Evolutionary conservation across 306 rosid genomes (phyloP).

Genomic region (Canavalia gladiata): DNA sequence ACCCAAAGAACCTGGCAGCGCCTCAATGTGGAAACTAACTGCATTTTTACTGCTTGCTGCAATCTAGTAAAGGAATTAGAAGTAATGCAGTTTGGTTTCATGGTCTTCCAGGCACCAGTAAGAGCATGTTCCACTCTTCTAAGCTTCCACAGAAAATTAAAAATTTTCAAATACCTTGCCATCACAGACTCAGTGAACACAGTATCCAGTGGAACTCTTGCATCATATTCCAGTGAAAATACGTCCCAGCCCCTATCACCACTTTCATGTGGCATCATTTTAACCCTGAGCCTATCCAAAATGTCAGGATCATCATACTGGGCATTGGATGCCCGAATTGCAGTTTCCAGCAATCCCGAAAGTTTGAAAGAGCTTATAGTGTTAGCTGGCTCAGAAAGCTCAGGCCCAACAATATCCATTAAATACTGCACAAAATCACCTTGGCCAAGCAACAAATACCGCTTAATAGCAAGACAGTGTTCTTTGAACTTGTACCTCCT

Average conservation of each 20-base stretch:
- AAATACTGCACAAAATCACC: slow-evolving; percentile 98
- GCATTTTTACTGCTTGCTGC: slow-evolving; percentile 75
- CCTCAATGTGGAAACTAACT: slow-evolving; percentile 86
- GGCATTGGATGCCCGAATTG: slow-evolving; percentile 92
- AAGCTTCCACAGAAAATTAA: slow-evolving; percentile 97
- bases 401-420: slow-evolving; percentile 97
- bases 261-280: slow-evolving; percentile 96
- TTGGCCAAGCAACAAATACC: slow-evolving; percentile 88
- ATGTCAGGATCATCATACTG: slow-evolving; percentile 95
- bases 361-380: slow-evolving; percentile 93
- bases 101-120: slow-evolving; percentile 94
- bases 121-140: slow-evolving; percentile 96
- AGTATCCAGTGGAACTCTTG: slow-evolving; percentile 89
- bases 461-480: slow-evolving; percentile 96
- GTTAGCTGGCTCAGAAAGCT: slow-evolving; percentile 95
- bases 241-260: slow-evolving; percentile 99
- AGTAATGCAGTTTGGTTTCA: slow-evolving; percentile 96
- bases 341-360: slow-evolving; percentile 91
- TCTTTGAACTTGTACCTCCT: slow-evolving; percentile 87
- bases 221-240: slow-evolving; percentile 93
- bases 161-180: slow-evolving; percentile 90
- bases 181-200: slow-evolving; percentile 94
- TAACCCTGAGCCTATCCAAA: slow-evolving; percentile 91
- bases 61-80: slow-evolving; percentile 80
- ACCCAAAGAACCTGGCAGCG: slow-evolving; percentile 98